Base-by-base conservation (phyloP, 108 stramenopile genomes). In the Asterionellopsis glacialis region DNA sequence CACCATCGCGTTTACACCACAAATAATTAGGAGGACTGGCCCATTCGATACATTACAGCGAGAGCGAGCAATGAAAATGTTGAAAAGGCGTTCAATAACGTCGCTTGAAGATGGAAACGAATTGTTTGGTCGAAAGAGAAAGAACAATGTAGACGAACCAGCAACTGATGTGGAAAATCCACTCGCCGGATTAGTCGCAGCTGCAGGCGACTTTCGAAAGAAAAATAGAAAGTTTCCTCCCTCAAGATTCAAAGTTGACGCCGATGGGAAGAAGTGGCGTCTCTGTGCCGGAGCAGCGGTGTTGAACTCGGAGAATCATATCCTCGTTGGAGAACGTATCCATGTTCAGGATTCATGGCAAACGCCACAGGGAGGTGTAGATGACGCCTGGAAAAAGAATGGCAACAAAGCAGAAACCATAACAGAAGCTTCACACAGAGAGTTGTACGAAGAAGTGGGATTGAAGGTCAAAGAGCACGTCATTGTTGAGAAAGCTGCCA, bases 301-400 rank as follows among this genome's bases (percentile, higher is more conserved):
- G 1, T 59, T 80, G 43, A 80, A 80, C 45, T 76, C 75, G 26
- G 57, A 62, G 26, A 74, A 76, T 48, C 68, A 77, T 51, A 25
- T 80, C n/a, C 72, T 80, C 9, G 39, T 81, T 0, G 80, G 73
- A 12, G 73, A 81, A 41, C 63, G 80, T 15, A 52, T 74, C 13
- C 58, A 58, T 43, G 64, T 57, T 41, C 51, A 55, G 4, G 56
- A 68, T 27, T 51, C 55, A 24, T 81, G 80, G 80, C 76, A 81
- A 49, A 41, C 64, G 14, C 76, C 80, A 0, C 80, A 81, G 55
- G 80, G 80, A 9, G 80, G 80, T 2, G 65, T 81, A 11, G 76
- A 81, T 51, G 73, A 42, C 22, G 59, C 56, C 12, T 18, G 47
- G 44, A 28, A 47, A 26, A 48, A 45, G 23, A 52, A 58, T 44